Conservation (phyloP, 129 eudicot species). For the Artemisia annua region DNA sequence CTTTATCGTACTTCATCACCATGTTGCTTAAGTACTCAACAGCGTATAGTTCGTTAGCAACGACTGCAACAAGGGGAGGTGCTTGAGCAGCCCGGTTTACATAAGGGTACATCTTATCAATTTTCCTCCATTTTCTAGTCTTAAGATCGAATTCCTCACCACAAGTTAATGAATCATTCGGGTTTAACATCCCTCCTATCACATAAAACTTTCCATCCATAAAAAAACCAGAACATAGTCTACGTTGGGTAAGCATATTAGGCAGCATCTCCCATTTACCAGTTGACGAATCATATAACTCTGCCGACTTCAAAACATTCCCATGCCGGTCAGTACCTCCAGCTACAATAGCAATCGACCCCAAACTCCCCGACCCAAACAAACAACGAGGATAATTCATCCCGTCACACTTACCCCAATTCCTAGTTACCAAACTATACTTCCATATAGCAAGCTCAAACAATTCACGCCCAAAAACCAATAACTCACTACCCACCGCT, state of each 20-base stretch:
- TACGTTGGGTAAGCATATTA: slow-evolving; percentile 56
- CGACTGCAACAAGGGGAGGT: slow-evolving; percentile 84
- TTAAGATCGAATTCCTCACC: slow-evolving; percentile 60
- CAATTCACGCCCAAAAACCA: slow-evolving; percentile 75
- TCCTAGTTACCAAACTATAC: slow-evolving; percentile 42
- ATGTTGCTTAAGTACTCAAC: slow-evolving; percentile 52
- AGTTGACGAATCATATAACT: slow-evolving; percentile 53
- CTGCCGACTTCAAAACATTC: slow-evolving; percentile 56
- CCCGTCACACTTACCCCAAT: slow-evolving; percentile 58
- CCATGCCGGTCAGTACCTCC: slow-evolving; percentile 75
- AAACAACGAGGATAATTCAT: slow-evolving; percentile 68
- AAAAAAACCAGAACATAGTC: slow-evolving; percentile 64
- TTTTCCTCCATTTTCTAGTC: slow-evolving; percentile 56
- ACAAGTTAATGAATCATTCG: slow-evolving; percentile 55
- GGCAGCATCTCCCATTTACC: slow-evolving; percentile 67
- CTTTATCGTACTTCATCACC: slow-evolving; percentile 61
- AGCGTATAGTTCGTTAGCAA: slow-evolving; percentile 57
- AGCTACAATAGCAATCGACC: slow-evolving; percentile 65
- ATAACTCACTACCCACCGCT: slow-evolving; percentile 57
- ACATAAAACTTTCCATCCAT: slow-evolving; percentile 75
- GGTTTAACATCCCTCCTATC: slow-evolving; percentile 67
- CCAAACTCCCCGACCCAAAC: slow-evolving; percentile 62
- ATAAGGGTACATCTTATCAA: slow-evolving; percentile 60
- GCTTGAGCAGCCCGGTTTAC: slow-evolving; percentile 68
- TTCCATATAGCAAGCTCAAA: slow-evolving; percentile 66